Evolutionary conservation across 2,329 filamentous ascomycete genomes (phyloP).

Genomic region (Hypoxylon sp.): DNA sequence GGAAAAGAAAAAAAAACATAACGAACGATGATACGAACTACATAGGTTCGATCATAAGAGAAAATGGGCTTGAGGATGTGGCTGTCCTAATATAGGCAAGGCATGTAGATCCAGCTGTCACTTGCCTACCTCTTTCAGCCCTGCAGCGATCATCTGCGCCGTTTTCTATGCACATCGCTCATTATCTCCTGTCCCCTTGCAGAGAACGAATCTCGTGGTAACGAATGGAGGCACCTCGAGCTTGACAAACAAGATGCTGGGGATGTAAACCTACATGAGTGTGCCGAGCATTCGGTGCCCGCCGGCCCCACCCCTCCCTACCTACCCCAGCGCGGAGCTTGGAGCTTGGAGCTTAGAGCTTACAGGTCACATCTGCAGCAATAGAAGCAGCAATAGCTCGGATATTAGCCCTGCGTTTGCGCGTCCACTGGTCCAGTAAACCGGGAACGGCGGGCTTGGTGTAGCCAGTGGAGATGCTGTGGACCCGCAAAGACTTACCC

Average conservation of each 20-base stretch:
- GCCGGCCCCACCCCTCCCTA: background rate
- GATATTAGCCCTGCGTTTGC: constrained; percentile 3
- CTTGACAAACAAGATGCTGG: constrained; percentile 14
- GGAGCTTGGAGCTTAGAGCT: constrained; percentile 2
- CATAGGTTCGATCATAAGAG: background rate
- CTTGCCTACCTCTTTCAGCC: constrained; percentile 7
- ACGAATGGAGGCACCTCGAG: background rate
- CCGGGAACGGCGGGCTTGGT: constrained; percentile 26
- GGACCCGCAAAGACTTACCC: constrained; percentile 18
- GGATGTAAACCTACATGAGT: constrained; percentile 1
- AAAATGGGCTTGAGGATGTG: background rate
- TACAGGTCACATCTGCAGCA: constrained; percentile 1
- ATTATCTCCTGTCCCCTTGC: constrained; percentile 22
- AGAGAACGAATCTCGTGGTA: background rate
- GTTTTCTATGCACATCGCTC: background rate
- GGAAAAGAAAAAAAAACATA: too few relatives aligned
- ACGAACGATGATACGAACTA: constrained; percentile 15
- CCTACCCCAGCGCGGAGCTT: background rate
- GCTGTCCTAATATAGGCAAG: constrained; percentile 12
- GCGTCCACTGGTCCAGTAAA: constrained; percentile 37
- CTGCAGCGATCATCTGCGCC: background rate
- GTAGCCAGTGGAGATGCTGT: background rate
- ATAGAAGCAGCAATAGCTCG: background rate
- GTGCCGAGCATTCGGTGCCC: constrained; percentile 29
- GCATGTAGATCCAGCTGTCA: constrained; percentile 6